Base-by-base conservation (phyloP, 331 rosid genomes). In the Quercus lobata region DNA sequence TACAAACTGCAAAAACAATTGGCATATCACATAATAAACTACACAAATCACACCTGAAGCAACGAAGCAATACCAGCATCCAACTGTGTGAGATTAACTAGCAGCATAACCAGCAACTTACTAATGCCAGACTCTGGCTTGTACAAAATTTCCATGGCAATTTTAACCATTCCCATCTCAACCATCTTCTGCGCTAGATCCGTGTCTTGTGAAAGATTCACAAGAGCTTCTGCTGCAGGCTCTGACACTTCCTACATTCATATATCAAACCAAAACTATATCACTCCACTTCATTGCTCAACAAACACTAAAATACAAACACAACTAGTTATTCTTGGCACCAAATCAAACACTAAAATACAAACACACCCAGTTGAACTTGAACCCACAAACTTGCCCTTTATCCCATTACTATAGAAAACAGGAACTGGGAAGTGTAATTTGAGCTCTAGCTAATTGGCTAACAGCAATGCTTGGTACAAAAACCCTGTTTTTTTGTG, bases 31-130 rank as follows among this genome's bases (percentile, higher is more conserved):
- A 60, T 41, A 29, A 62, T 54, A 17, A 54, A 57, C 10, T 2
- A 35, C 70, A 71, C 30, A 74, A 11, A 63, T 29, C 87, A 77
- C 57, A 92, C 98, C 98, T 95, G 98, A 71, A 95, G 97, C 87
- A 92, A 84, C 68, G 91, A 83, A 83, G 85, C 77, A 41, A 63
- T 80, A 54, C 97, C 97, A 49, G 80, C 85, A 80, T 89, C 96
- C 69, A 84, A 82, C 78, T 92, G 98, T 11, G 98, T 95, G 74
- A 95, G 90, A 84, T 95, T 95, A 32, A 95, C 97, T 71, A 95
- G 86, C 79, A 92, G 97, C 98, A 95, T 95, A 11, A 88, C 93
- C 85, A 94, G 89, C 86, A 95, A 90, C 18, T 79, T 82, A 60
- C 87, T 78, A 78, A 89, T 80, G 72, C 82, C 46, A 63, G 91